Percentiles rank a stretch among this genome's conserved stretches.
These are phyloP conservation scores for Penicillium goetzii DNA, from an alignment of 495 filamentous ascomycete species.

Conservation along the genomic window DNA sequence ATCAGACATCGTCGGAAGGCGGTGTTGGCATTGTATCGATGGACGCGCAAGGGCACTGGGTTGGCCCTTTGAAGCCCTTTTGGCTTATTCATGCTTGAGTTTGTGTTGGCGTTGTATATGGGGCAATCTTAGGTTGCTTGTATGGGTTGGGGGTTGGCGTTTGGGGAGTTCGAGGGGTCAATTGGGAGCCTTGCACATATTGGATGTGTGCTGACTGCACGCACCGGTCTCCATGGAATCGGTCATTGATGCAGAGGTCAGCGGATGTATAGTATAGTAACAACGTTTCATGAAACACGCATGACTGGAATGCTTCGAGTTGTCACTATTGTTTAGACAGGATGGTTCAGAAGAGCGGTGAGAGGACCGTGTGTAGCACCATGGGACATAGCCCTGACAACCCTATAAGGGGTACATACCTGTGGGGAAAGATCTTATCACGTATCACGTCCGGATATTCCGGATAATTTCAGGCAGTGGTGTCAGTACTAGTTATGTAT, in stretches of 20 bases:
- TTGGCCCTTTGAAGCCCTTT: conserved; percentile 53
- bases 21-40: conserved; percentile 73
- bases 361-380: too few relatives aligned
- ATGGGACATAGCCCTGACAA: too few relatives aligned
- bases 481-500: background rate
- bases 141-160: background rate
- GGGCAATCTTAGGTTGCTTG: background rate
- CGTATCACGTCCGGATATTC: background rate
- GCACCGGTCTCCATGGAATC: background rate
- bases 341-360: too few relatives aligned
- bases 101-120: background rate
- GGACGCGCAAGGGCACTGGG: conserved; percentile 79
- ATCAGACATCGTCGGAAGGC: conserved; percentile 75
- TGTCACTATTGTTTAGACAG: too few relatives aligned
- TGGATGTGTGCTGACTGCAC: background rate
- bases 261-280: background rate
- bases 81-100: background rate
- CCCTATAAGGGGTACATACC: too few relatives aligned
- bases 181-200: background rate
- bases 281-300: background rate
- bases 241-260: background rate
- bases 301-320: too few relatives aligned
- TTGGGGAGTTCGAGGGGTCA: background rate
- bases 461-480: background rate
- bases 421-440: too few relatives aligned